Base-by-base conservation (phyloP, 1,284 basidiomycete species). In the Coriolopsis trogii region DNA sequence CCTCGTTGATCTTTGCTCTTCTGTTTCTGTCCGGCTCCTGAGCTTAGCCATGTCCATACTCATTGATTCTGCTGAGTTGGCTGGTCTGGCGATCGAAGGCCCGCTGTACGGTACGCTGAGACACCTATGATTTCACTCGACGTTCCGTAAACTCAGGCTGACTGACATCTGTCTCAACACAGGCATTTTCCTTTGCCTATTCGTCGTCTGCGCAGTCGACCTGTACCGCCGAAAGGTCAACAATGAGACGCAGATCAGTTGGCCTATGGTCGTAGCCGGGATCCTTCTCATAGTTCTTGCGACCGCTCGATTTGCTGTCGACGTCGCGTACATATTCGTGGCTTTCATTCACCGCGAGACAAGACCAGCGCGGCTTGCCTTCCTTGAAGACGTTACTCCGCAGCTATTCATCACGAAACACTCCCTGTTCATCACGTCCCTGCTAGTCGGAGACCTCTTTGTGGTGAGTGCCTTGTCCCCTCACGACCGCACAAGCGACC, bases 21-120 rank as follows among this genome's bases (percentile, higher is more conserved):
- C n/a, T n/a, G n/a, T n/a, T n/a, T n/a, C n/a, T n/a, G n/a, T n/a
- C n/a, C n/a, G n/a, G n/a, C n/a, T n/a, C n/a, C n/a, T n/a, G n/a
- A n/a, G n/a, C n/a, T n/a, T n/a, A 8, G 23, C 26, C 36, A 51
- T 51, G 49, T 25, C 48, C 18, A 28, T 52, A 15, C 44, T 42
- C 36, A 57, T 60, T 20, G 59, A 60, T 37, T 46, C 54, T 18
- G 56, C 59, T 13, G 59, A 58, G 41, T 46, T 60, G 4, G 53
- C 50, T n/a, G 59, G 59, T 5, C 29, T 60, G 7, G 51, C 49
- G 12, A 52, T 39, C 13, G 56, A 58, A 25, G 50, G 53, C 12
- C 36, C 30, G 9, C 51, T 60, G 16, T 60, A 56, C 37, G 59
- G 59, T 58, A n/a, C n/a, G n/a, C n/a, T n/a, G n/a, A n/a, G n/a